These are phyloP conservation scores for Selenicereus undatus DNA, from an alignment of 148 eudicot species.

Conservation along the genomic window DNA sequence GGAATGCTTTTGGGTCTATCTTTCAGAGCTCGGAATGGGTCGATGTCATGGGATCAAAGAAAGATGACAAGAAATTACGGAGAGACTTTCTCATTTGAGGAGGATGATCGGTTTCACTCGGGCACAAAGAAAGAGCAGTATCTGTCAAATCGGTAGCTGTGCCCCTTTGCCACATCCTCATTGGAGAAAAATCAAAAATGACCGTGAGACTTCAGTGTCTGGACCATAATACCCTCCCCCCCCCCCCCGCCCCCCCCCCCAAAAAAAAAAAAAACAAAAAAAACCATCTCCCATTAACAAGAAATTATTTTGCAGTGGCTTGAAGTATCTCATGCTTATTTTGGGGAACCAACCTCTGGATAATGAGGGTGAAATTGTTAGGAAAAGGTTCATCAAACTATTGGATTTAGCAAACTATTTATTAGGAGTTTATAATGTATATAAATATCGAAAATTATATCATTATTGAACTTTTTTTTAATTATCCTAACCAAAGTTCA, in stretches of 20 bases:
- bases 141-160: background rate
- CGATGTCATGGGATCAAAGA: constrained; percentile 5
- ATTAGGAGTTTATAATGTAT: no score
- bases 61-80: background rate
- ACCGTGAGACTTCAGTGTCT: background rate
- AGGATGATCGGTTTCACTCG: background rate
- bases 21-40: background rate
- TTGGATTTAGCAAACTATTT: no score
- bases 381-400: no score
- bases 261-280: no score
- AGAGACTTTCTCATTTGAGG: background rate
- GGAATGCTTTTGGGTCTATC: background rate
- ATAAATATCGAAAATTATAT: no score
- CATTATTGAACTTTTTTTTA: no score
- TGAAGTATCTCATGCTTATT: no score
- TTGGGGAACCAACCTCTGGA: no score
- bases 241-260: background rate
- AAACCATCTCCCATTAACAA: background rate
- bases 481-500: no score
- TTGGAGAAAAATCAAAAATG: background rate
- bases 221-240: background rate
- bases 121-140: background rate
- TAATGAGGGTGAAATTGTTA: no score
- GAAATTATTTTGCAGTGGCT: no score
- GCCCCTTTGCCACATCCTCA: background rate